These are phyloP conservation scores for Truncatella angustata DNA, from an alignment of 2,329 filamentous ascomycete species.

Conservation along the genomic window DNA sequence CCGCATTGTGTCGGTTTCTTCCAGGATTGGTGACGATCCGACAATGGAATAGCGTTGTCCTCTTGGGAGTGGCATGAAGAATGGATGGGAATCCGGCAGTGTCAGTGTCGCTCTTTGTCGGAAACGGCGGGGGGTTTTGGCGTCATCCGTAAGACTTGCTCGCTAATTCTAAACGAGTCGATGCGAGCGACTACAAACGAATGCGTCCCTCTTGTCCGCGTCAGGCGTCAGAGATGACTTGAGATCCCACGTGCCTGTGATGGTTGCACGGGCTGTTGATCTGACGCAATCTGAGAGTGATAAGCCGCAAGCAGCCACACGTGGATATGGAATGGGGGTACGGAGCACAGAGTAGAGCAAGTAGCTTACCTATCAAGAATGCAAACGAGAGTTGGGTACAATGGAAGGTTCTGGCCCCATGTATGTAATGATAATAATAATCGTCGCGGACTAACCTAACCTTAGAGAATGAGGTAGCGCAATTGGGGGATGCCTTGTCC, in stretches of 20 bases:
- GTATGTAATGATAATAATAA: not conserved
- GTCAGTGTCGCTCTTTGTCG: not conserved
- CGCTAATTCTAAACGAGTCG: not conserved
- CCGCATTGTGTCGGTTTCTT: slow-evolving; percentile 35
- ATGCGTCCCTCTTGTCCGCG: not conserved
- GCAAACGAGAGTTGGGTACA: slow-evolving; percentile 6
- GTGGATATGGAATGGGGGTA: too few species aligned
- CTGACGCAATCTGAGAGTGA: not conserved
- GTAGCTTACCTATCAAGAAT: slow-evolving; percentile 1
- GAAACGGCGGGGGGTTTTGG: slow-evolving; percentile 5
- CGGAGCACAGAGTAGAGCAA: too few species aligned
- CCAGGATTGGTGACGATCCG: too few species aligned
- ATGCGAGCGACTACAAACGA: too few species aligned
- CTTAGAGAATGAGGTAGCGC: slow-evolving; percentile 1
- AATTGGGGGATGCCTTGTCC: too few species aligned
- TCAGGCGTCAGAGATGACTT: not conserved
- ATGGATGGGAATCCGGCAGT: not conserved
- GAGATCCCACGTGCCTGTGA: not conserved
- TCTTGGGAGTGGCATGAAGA: not conserved
- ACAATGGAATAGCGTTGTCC: slow-evolving; percentile 5
- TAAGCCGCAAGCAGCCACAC: not conserved
- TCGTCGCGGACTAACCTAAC: not conserved
- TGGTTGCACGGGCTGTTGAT: not conserved
- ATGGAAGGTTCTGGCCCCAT: slow-evolving; percentile 8
- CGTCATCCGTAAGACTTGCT: not conserved